Evolutionary conservation across 1,284 basidiomycete species (phyloP).

Genomic region (Hemileia vastatrix): DNA sequence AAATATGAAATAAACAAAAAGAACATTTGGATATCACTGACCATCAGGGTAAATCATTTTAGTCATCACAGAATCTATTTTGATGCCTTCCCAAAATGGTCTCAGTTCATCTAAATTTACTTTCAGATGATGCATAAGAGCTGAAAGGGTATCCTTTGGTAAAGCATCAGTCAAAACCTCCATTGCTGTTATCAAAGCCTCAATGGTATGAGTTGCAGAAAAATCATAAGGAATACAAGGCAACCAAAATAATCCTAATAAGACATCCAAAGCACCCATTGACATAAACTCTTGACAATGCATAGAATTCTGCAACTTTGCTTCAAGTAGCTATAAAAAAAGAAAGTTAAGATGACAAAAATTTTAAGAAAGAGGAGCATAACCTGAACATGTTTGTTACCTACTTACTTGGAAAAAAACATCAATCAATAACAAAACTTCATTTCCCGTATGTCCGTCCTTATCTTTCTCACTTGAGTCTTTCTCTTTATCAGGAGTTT

Average conservation of each 20-base stretch:
- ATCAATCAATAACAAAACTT: slow-evolving; percentile 54
- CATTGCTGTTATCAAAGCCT: slow-evolving; percentile 76
- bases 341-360: not conserved
- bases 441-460: slow-evolving; percentile 51
- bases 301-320: slow-evolving; percentile 73
- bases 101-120: slow-evolving; percentile 61
- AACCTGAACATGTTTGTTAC: no score
- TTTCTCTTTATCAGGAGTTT: slow-evolving; percentile 6
- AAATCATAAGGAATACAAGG: slow-evolving; percentile 87
- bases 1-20: no score
- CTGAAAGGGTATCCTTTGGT: slow-evolving; percentile 62
- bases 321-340: slow-evolving; percentile 66
- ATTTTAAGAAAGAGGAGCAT: not conserved
- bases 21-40: no score
- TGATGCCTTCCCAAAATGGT: slow-evolving; percentile 66
- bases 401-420: slow-evolving; percentile 22
- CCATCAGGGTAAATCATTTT: no score
- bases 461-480: slow-evolving; percentile 26
- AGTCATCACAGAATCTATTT: no score
- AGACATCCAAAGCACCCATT: slow-evolving; percentile 62
- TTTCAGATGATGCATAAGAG: slow-evolving; percentile 63
- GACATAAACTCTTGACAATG: slow-evolving; percentile 87
- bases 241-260: slow-evolving; percentile 67
- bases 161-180: slow-evolving; percentile 79
- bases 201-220: slow-evolving; percentile 66